Base-by-base conservation (phyloP, 164 flowering plant genomes). In the Protea cynaroides region DNA sequence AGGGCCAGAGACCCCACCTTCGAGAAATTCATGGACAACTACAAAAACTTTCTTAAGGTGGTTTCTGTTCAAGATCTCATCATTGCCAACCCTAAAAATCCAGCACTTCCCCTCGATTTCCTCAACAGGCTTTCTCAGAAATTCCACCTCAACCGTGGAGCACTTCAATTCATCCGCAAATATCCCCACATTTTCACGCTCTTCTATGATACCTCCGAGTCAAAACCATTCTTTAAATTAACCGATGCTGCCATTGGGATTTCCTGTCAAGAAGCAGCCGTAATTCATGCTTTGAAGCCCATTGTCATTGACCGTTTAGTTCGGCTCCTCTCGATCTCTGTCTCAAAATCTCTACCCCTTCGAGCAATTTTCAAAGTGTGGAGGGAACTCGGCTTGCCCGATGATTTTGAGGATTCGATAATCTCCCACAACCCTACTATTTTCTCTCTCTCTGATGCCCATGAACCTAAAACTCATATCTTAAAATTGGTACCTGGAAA, bases 351-450 rank as follows among this genome's bases (percentile, higher is more conserved):
- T 0, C 54, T 91, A 53, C 99, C 97, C 0, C 88, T 94, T 13
- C 79, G 96, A 22, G 94, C 96, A 0, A 43, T 91, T 69, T 91
- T 89, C 74, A 89, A 82, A 61, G 90, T 91, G 4, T 91, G 93
- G 96, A 84, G 90, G 68, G 99, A 91, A 65, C 72, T 94, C 14
- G 96, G 97, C 25, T 78, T 94, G 12, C 99, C 96, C 3, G 94
- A 94, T 52, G 90, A 91, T 61, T 92, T 89, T 47, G 99, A 94
- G 75, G 84, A 85, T 57, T 85, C 88, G 19, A 80, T 88, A 23
- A 84, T 91, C 4, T 50, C 71, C 6, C 62, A 61, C 67, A 84
- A 88, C 69, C 62, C 84, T 10, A 37, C 76, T 8, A 5, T 91
- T 59, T 94, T 94, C 62, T 3, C 51, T 2, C 84, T 87, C 22